Percentiles rank a stretch among this genome's conserved stretches.
Evolutionary conservation across 2,329 filamentous ascomycete genomes (phyloP).

Genomic region (Fusarium compactum): DNA sequence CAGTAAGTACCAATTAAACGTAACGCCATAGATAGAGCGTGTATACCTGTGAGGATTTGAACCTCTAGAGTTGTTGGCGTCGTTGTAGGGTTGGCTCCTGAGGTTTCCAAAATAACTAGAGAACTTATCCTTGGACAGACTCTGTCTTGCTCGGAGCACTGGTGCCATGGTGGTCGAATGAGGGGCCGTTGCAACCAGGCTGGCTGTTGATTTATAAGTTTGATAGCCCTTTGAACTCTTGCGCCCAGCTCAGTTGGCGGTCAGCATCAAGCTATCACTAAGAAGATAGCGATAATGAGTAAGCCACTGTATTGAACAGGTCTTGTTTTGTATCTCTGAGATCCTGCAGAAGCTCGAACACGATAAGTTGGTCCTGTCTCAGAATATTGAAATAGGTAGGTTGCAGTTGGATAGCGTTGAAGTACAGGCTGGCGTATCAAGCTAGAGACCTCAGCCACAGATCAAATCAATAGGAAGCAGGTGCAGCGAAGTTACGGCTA

Average conservation of each 20-base stretch:
- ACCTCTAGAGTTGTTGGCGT: conserved; percentile 67
- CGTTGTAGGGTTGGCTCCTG: conserved; percentile 78
- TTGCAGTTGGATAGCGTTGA: conserved; percentile 20
- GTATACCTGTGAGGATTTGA: conserved; percentile 68
- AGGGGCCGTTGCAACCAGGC: background rate
- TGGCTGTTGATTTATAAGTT: background rate
- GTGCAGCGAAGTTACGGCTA: conserved; percentile 8
- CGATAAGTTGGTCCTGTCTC: background rate
- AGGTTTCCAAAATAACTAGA: conserved; percentile 73
- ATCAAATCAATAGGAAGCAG: conserved; percentile 1
- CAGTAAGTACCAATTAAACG: conserved; percentile 16
- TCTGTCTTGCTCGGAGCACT: conserved; percentile 61
- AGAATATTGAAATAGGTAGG: conserved; percentile 12
- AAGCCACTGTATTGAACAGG: background rate
- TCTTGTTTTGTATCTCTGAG: background rate
- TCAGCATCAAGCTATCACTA: background rate
- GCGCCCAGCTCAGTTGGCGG: conserved; percentile 4
- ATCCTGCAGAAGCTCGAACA: background rate
- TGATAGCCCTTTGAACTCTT: background rate
- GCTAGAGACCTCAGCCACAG: conserved; percentile 8
- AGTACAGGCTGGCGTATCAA: conserved; percentile 7
- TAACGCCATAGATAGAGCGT: background rate
- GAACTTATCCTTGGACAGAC: conserved; percentile 78
- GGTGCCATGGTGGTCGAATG: conserved; percentile 54
- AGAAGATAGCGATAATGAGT: background rate